Evolutionary conservation across 169 alveolate genomes (phyloP).

Genomic region (Cryptosporidium bovis): DNA sequence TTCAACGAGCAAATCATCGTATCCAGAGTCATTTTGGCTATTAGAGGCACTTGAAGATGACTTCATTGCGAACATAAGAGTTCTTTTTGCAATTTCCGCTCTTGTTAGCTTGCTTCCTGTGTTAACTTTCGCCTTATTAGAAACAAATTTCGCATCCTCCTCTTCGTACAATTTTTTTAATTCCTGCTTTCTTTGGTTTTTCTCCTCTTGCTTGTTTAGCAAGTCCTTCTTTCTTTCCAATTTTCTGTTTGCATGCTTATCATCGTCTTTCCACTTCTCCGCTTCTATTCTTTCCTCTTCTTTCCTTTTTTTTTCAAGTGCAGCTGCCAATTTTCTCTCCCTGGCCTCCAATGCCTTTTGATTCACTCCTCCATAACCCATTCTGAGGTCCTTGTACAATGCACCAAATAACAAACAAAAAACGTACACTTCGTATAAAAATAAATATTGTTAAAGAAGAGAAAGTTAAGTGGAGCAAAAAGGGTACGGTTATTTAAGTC

Average conservation of each 20-base stretch:
- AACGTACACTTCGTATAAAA: no score
- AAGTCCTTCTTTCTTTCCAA: slow-evolving; percentile 41
- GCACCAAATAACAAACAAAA: no score
- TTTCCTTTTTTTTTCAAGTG: slow-evolving; percentile 48
- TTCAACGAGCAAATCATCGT: slow-evolving; percentile 51
- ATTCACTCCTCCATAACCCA: slow-evolving; percentile 72
- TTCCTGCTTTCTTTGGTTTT: slow-evolving; percentile 34
- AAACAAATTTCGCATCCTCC: slow-evolving; percentile 48
- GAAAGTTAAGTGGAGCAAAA: no score
- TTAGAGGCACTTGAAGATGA: slow-evolving; percentile 11
- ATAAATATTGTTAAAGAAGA: no score
- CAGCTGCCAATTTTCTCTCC: slow-evolving; percentile 70
- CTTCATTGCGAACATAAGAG: slow-evolving; percentile 68
- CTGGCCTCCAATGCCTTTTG: slow-evolving; percentile 74
- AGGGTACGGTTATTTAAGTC: no score
- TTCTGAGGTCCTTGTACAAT: not conserved
- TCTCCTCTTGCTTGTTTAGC: slow-evolving; percentile 55
- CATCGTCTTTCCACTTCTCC: slow-evolving; percentile 66
- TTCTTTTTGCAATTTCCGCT: slow-evolving; percentile 68
- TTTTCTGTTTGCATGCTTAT: slow-evolving; percentile 60
- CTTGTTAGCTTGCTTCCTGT: slow-evolving; percentile 49
- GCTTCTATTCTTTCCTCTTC: slow-evolving; percentile 59
- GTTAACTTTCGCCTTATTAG: slow-evolving; percentile 17
- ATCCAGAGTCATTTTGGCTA: not conserved
- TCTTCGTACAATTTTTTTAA: slow-evolving; percentile 57